phyloP scores from a whole-genome alignment of 2,329 filamentous ascomycete species.

The Epicoccum sorghinum region DNA sequence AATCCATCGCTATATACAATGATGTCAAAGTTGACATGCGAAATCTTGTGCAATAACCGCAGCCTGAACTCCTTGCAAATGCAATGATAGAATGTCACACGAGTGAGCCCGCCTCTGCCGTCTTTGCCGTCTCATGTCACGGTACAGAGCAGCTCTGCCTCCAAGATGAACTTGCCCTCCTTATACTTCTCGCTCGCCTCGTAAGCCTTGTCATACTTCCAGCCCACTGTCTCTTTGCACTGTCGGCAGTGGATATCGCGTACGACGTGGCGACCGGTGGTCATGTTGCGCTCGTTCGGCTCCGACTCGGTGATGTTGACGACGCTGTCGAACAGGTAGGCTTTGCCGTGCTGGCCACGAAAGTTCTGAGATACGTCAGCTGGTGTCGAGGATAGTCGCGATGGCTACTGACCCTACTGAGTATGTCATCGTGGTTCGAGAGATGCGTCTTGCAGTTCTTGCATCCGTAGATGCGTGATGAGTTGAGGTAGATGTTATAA shows the following conservation, averaged over 20 bases:
- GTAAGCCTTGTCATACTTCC: constrained; percentile 99
- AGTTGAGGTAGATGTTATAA: constrained; percentile 90
- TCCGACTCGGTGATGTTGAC: constrained; percentile 88
- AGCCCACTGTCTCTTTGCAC: constrained; percentile 91
- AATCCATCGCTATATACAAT: constrained; percentile 3
- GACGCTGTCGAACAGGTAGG: constrained; percentile 92
- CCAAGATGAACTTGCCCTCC: constrained; percentile 96
- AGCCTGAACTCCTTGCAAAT: constrained; percentile 34
- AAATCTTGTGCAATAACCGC: constrained; percentile 10
- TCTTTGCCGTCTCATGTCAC: constrained; percentile 58
- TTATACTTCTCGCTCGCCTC: constrained; percentile 96
- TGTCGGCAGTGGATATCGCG: constrained; percentile 90
- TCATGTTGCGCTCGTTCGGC: constrained; percentile 96
- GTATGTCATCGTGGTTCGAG: constrained; percentile 93
- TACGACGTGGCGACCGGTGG: constrained; percentile 91
- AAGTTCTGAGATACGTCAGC: constrained; percentile 72
- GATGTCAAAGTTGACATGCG: background rate
- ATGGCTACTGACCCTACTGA: constrained; percentile 74
- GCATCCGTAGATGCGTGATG: constrained; percentile 85
- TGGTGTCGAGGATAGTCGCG: background rate
- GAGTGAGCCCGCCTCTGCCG: background rate
- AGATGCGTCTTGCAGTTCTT: constrained; percentile 95
- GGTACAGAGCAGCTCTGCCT: constrained; percentile 85
- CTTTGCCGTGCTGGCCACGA: constrained; percentile 96
- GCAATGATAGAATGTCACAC: constrained; percentile 9